Conservation (phyloP, 768 basidiomycete genomes). For the Tricholoma furcatifolium region DNA sequence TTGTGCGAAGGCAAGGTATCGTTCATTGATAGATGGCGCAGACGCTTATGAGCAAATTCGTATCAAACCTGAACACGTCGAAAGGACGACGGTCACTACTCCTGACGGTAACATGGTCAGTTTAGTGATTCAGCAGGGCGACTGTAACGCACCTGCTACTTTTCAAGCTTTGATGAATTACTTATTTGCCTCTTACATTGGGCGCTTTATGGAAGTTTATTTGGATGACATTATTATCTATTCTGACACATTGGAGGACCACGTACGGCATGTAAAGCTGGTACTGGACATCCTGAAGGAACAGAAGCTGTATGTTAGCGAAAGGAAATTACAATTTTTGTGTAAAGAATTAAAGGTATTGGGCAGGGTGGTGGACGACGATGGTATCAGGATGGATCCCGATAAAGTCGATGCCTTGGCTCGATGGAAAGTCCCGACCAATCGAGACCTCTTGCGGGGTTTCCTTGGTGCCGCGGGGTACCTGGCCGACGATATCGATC, state of each 20-base stretch:
- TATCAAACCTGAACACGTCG: neutral
- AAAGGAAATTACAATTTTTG: constrained; percentile 27
- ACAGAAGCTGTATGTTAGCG: constrained; percentile 30
- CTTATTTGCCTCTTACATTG: constrained; percentile 2
- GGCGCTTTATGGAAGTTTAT: constrained; percentile 7
- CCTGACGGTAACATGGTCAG: neutral
- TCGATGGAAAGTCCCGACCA: too few relatives aligned
- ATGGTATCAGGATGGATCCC: constrained; percentile 29
- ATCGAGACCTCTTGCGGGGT: constrained; percentile 24
- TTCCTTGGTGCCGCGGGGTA: constrained; percentile 34
- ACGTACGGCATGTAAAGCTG: constrained; percentile 4
- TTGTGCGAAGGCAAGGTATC: neutral
- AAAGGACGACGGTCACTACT: neutral
- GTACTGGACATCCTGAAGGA: constrained; percentile 20
- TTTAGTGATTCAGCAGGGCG: too few relatives aligned
- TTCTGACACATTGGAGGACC: constrained; percentile 3
- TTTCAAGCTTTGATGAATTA: constrained; percentile 8
- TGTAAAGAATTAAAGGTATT: constrained; percentile 22
- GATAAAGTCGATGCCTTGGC: constrained; percentile 29
- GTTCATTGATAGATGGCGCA: neutral
- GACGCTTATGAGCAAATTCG: neutral
- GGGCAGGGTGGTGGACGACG: constrained; percentile 22
- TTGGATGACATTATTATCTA: constrained; percentile 10
- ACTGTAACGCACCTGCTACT: too few relatives aligned
- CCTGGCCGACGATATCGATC: constrained; percentile 20